These are phyloP conservation scores for Nissolia schottii DNA, from an alignment of 306 rosid genomes.

Conservation along the genomic window DNA sequence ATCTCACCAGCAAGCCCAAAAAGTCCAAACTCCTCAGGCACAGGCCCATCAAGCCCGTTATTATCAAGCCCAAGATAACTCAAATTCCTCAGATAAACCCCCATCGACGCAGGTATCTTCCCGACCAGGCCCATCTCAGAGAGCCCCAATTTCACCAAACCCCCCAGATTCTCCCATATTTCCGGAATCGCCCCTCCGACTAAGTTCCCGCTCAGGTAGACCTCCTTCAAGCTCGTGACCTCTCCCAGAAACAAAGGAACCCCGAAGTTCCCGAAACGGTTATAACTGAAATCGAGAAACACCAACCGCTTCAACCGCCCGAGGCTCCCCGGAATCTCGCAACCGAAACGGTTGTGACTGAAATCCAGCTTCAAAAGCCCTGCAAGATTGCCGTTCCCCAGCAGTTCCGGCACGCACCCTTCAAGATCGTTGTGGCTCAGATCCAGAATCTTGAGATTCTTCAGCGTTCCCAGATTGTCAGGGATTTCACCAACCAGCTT, in stretches of 20 bases:
- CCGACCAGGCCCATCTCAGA: conserved; percentile 66
- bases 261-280: conserved; percentile 53
- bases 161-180: conserved; percentile 57
- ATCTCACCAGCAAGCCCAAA: conserved; percentile 48
- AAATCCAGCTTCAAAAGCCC: conserved; percentile 64
- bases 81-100: conserved; percentile 44
- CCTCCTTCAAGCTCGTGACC: conserved; percentile 47
- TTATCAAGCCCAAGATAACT: conserved; percentile 70
- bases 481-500: conserved; percentile 47
- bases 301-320: conserved; percentile 31
- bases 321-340: conserved; percentile 54
- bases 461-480: conserved; percentile 22
- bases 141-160: conserved; percentile 49
- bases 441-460: conserved; percentile 55
- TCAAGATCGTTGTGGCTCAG: conserved; percentile 45
- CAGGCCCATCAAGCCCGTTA: conserved; percentile 62
- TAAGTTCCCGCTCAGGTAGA: conserved; percentile 60
- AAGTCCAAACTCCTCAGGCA: conserved; percentile 58
- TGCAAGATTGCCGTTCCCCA: conserved; percentile 39
- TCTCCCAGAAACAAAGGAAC: conserved; percentile 52
- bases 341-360: conserved; percentile 45
- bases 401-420: conserved; percentile 33
- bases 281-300: conserved; percentile 68
- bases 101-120: conserved; percentile 72
- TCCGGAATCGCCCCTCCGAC: conserved; percentile 73